Evolutionary conservation across 1,284 basidiomycete genomes (phyloP).

Genomic region (Puccinia horiana): DNA sequence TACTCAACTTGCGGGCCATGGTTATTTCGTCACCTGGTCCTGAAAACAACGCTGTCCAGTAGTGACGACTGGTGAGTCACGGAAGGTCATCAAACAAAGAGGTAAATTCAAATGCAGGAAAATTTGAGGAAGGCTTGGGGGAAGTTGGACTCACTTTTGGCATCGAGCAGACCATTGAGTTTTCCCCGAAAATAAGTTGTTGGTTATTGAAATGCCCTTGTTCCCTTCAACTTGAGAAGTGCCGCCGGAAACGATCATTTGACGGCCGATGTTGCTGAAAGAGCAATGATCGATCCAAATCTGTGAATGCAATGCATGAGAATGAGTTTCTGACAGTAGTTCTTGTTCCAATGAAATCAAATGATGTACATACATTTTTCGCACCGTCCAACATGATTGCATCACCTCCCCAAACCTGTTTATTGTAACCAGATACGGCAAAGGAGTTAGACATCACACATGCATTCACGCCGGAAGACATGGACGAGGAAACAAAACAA

Average conservation of each 20-base stretch:
- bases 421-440: background rate
- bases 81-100: background rate
- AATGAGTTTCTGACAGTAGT: too few species aligned
- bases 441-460: background rate
- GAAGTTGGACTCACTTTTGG: background rate
- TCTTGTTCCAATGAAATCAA: too few species aligned
- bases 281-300: conserved; percentile 48
- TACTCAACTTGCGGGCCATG: conserved; percentile 44
- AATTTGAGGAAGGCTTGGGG: too few species aligned
- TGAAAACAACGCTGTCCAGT: conserved; percentile 26
- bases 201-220: background rate
- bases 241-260: conserved; percentile 31
- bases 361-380: background rate
- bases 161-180: conserved; percentile 39
- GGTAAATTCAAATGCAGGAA: background rate
- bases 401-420: conserved; percentile 49
- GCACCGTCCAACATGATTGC: conserved; percentile 26
- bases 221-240: background rate
- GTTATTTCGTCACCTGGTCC: conserved; percentile 25
- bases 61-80: conserved; percentile 18
- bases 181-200: conserved; percentile 23
- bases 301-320: background rate
- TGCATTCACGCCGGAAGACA: too few species aligned
- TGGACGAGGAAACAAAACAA: background rate
- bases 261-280: conserved; percentile 39